Percentiles rank a stretch among this genome's conserved stretches.
phyloP scores from a whole-genome alignment of 345 rosid species.

The Dovyalis caffra region DNA sequence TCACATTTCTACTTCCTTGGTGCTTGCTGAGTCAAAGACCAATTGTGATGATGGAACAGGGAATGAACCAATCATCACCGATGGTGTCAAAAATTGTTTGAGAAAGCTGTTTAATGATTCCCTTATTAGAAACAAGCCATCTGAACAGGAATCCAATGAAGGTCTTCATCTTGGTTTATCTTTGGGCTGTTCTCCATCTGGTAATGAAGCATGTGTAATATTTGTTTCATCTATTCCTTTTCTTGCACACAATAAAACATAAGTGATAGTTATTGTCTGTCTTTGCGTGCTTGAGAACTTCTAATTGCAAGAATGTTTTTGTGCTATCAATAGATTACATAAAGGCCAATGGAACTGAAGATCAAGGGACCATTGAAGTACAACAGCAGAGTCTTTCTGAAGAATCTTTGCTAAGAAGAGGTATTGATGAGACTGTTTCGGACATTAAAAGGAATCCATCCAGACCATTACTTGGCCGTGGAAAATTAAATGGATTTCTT shows the following conservation, averaged over 20 bases:
- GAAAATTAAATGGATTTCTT: neutral
- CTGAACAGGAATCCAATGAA: conserved; percentile 35
- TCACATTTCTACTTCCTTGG: conserved; percentile 36
- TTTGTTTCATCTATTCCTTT: conserved; percentile 4
- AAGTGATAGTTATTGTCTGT: neutral
- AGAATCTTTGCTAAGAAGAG: conserved; percentile 23
- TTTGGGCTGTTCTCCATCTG: conserved; percentile 31
- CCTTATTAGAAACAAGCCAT: conserved; percentile 3
- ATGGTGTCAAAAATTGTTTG: conserved; percentile 26
- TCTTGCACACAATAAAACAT: neutral
- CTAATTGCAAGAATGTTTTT: conserved; percentile 8
- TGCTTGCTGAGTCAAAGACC: conserved; percentile 31
- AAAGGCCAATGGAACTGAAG: conserved; percentile 31
- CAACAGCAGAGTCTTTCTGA: conserved; percentile 28
- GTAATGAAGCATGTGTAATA: conserved; percentile 14
- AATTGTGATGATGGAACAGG: conserved; percentile 22
- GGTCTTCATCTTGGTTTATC: conserved; percentile 53
- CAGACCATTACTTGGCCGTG: conserved; percentile 4
- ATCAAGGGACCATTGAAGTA: conserved; percentile 21
- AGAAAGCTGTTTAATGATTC: conserved; percentile 26
- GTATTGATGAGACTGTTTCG: conserved; percentile 30
- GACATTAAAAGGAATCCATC: conserved; percentile 7
- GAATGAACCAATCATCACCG: conserved; percentile 19
- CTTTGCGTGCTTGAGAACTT: neutral
- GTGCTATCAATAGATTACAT: conserved; percentile 33